Conservation (phyloP, 2,329 filamentous ascomycete species). For the Neofusicoccum umdonicola region DNA sequence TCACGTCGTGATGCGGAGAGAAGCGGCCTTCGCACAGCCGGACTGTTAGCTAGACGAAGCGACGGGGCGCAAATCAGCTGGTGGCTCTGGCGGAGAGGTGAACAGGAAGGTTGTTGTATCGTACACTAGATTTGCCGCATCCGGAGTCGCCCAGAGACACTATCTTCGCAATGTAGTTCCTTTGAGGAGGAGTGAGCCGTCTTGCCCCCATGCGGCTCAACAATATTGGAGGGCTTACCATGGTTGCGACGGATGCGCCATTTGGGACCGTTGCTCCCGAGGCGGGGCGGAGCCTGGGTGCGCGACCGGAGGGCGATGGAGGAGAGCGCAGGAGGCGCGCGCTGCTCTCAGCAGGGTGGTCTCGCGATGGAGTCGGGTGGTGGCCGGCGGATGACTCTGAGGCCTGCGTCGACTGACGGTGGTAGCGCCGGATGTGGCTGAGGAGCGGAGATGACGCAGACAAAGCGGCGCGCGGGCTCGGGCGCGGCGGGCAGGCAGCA, state of each 20-base stretch:
- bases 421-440: background rate
- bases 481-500: background rate
- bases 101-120: constrained; percentile 23
- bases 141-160: constrained; percentile 96
- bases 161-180: constrained; percentile 99
- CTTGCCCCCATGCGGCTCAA: constrained; percentile 41
- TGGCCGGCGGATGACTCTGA: constrained; percentile 6
- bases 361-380: constrained; percentile 1
- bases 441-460: background rate
- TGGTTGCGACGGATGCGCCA: constrained; percentile 15
- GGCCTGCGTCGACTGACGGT: background rate
- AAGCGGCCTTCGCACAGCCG: constrained; percentile 96
- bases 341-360: background rate
- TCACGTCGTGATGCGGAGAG: constrained; percentile 91
- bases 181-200: constrained; percentile 50
- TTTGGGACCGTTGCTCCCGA: background rate
- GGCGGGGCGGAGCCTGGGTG: background rate
- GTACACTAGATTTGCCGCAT: constrained; percentile 82
- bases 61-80: constrained; percentile 9
- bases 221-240: constrained; percentile 4
- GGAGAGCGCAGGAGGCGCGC: background rate
- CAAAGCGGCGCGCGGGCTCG: background rate
- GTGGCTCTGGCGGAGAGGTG: background rate
- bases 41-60: constrained; percentile 67
- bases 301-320: background rate